These are phyloP conservation scores for Mallotus nudiflorus DNA, from an alignment of 345 rosid species.

Conservation along the genomic window DNA sequence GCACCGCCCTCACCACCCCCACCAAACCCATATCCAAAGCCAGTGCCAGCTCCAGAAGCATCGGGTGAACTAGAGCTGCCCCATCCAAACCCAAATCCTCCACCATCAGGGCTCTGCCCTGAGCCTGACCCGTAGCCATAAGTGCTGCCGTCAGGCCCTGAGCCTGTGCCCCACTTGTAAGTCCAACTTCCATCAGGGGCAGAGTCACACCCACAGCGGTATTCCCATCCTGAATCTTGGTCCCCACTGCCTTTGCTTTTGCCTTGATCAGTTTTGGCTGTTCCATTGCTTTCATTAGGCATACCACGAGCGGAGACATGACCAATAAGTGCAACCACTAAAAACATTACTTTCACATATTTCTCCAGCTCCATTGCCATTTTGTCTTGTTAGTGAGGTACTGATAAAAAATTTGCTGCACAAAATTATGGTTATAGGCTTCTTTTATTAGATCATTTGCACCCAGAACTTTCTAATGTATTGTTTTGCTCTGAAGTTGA, in stretches of 20 bases:
- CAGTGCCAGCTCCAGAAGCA: neutral
- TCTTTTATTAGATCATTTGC: neutral
- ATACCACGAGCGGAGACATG: neutral
- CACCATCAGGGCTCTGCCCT: neutral
- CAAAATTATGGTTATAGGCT: neutral
- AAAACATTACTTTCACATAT: neutral
- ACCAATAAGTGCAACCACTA: neutral
- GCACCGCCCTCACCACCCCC: neutral
- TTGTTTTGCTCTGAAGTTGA: too few species aligned
- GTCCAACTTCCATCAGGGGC: slow-evolving; percentile 18
- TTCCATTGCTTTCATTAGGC: neutral
- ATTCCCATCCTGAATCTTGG: neutral
- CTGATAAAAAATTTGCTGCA: neutral
- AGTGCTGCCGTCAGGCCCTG: slow-evolving; percentile 17
- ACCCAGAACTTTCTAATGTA: too few species aligned
- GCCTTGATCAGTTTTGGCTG: neutral
- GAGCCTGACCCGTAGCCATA: slow-evolving; percentile 9
- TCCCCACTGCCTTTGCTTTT: neutral
- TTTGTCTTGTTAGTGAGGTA: neutral
- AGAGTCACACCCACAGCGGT: neutral
- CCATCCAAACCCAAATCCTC: neutral
- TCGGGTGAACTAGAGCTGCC: neutral
- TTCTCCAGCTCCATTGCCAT: neutral
- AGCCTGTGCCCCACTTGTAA: slow-evolving; percentile 19
- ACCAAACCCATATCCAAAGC: neutral